Evolutionary conservation across 768 basidiomycete species (phyloP), one percentile per base, ranked within the genome.

Genomic region (Cystobasidium tubakii): DNA sequence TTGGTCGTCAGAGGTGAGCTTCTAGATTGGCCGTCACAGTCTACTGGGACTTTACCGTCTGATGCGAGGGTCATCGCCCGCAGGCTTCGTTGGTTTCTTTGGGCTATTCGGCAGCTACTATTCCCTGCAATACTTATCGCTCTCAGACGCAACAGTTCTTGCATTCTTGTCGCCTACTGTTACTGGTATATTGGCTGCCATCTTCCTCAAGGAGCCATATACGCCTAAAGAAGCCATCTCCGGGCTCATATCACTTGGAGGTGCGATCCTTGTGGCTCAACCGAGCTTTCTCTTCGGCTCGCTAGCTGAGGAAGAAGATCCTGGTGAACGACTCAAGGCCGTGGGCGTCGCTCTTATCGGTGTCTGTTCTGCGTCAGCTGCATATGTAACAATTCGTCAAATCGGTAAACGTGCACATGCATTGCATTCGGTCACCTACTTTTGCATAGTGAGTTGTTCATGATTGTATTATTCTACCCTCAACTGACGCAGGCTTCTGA

Each of bases 241-340:
- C 0, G 76, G 77, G 86, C 86, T 88, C 9, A 84, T 85, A 60
- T 88, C 90, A 80, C 83, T 94, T 36, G 53, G 85, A 10, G 92
- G 92, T 0, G 90, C 92, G 10, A 80, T 93, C 17, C 83, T 92
- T 9, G 91, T 96, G 63, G 90, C 91, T 13, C 84, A 90, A 42
- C 92, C 92, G 0, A 82, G 84, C 0, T 86, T 87, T 65, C 77
- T 96, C 7, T 94, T 96, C 77, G 88, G 88, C 53, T 36, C 43
- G 12, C 19, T 60, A 9, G 69, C 33, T 23, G 23, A 60, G 23
- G 63, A 46, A 21, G 78, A 65, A 27, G 75, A 74, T 44, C 60
- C 76, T 66, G 42, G 31, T n/a, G 76, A 83, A 78, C 81, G 90
- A 62, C 79, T 90, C 55, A 76, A 84, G 10, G 88, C 88, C 1